A percentile compares a stretch with the other conserved stretches of the same genome.
Conservation (phyloP, 768 basidiomycete species). For the Lactarius vividus region DNA sequence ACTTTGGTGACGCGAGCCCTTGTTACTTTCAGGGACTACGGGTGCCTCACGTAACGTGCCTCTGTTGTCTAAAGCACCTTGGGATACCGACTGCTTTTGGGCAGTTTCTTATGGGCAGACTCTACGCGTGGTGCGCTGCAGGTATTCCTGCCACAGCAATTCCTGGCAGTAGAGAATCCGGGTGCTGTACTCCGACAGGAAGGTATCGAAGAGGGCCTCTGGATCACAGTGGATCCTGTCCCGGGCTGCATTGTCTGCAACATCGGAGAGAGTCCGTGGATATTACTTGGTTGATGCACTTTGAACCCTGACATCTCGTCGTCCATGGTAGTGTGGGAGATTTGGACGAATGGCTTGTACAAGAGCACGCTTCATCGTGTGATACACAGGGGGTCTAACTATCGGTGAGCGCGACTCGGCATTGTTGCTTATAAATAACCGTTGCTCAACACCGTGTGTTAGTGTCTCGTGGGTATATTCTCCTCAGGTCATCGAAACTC, state of each 20-base stretch:
- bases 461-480: conserved; percentile 65
- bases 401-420: conserved; percentile 39
- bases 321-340: conserved; percentile 75
- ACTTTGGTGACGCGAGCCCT: conserved; percentile 4
- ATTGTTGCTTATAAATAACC: not conserved
- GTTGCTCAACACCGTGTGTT: not conserved
- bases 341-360: conserved; percentile 88
- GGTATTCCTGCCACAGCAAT: conserved; percentile 60
- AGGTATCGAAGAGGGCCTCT: conserved; percentile 55
- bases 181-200: conserved; percentile 45
- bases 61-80: not conserved
- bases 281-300: not conserved
- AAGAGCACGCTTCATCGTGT: conserved; percentile 88
- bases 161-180: conserved; percentile 30
- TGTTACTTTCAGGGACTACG: conserved; percentile 68
- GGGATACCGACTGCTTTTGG: conserved; percentile 15
- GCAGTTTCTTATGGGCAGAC: conserved; percentile 86
- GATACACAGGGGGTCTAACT: conserved; percentile 70
- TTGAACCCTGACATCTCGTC: conserved; percentile 2
- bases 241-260: conserved; percentile 86
- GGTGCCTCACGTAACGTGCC: conserved; percentile 71
- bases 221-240: conserved; percentile 85
- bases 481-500: not conserved
- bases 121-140: conserved; percentile 77
- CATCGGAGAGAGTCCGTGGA: conserved; percentile 77